Evolutionary conservation across 2,329 filamentous ascomycete genomes (phyloP).

Genomic region (Xylaria sp.): DNA sequence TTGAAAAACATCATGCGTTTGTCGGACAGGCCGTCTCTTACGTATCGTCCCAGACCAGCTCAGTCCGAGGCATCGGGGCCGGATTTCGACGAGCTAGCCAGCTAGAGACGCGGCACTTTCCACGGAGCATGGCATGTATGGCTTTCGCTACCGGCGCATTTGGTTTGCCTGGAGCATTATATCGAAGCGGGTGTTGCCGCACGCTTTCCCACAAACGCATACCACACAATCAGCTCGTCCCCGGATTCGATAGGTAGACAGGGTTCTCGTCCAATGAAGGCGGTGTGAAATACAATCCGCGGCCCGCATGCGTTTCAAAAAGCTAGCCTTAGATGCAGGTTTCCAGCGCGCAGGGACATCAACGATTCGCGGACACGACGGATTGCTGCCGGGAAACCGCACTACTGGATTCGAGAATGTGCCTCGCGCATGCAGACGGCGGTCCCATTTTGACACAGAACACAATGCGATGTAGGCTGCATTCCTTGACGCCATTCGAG

Average conservation of each 20-base stretch:
- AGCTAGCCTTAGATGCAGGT: constrained; percentile 18
- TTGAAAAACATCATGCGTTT: background rate
- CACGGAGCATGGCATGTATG: background rate
- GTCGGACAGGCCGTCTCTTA: constrained; percentile 6
- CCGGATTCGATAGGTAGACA: background rate
- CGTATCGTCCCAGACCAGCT: constrained; percentile 7
- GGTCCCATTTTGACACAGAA: constrained; percentile 9
- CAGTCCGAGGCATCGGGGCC: constrained; percentile 1
- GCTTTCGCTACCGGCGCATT: background rate
- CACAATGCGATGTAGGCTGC: background rate
- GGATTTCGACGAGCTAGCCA: constrained; percentile 2
- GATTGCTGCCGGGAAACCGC: constrained; percentile 12
- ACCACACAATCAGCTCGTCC: background rate
- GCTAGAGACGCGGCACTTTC: background rate
- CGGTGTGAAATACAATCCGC: constrained; percentile 13
- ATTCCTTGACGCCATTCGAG: background rate
- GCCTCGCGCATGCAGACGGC: constrained; percentile 8
- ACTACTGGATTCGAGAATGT: constrained; percentile 10
- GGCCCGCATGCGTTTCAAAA: constrained; percentile 25
- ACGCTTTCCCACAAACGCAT: constrained; percentile 3
- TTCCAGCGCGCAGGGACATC: constrained; percentile 15
- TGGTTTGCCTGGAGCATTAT: background rate
- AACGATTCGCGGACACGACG: background rate
- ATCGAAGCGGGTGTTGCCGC: constrained; percentile 5
- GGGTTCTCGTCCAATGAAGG: constrained; percentile 10